Base-by-base conservation (phyloP, 2,329 filamentous ascomycete species). In the Verticillium nubilum region DNA sequence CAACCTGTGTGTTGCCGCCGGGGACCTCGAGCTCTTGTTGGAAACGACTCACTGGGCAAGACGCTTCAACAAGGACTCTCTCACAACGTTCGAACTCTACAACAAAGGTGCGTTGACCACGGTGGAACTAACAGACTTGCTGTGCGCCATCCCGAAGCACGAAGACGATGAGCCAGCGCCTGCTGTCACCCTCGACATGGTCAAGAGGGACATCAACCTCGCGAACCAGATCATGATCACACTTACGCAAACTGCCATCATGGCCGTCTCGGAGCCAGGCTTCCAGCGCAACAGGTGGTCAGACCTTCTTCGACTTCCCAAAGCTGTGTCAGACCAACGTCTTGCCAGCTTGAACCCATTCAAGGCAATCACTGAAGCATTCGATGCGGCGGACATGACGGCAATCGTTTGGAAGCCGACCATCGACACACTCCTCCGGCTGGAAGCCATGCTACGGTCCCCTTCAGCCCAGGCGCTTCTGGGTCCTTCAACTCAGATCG, bases 381-480 rank as follows among this genome's bases (percentile, higher is more conserved):
- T 23, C 1, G 33, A n/a, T 10, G n/a, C 50, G 1, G 55, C 26
- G 12, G 10, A 4, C 19, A 58, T 54, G 5, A 26, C 50, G 17
- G 59, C 64, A 1, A 50, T 56, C 0, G 63, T 75, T 2, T 73
- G 70, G 72, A 67, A 68, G 27, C 70, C 72, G 4, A 73, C 69
- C 0, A 65, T 72, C 0, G 59, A 63, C 3, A 59, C 66, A 6
- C 61, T 74, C 0, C 52, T 74, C 5, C 57, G 68, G 9, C 57
- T 61, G 0, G 71, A 70, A 33, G 63, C 42, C 42, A 23, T 47
- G 19, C 13, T 47, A 19, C 42, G 42, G 1, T 6, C 42, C 12
- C 28, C 13, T 6, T 17, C 54, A 2, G 25, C 58, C 29, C 55
- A 26, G 4, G 42, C 67, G 29, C 35, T 59, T 0, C 57, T 69